Evolutionary conservation across 2,329 filamentous ascomycete genomes (phyloP).

Genomic region (Fonsecaea pedrosoi): DNA sequence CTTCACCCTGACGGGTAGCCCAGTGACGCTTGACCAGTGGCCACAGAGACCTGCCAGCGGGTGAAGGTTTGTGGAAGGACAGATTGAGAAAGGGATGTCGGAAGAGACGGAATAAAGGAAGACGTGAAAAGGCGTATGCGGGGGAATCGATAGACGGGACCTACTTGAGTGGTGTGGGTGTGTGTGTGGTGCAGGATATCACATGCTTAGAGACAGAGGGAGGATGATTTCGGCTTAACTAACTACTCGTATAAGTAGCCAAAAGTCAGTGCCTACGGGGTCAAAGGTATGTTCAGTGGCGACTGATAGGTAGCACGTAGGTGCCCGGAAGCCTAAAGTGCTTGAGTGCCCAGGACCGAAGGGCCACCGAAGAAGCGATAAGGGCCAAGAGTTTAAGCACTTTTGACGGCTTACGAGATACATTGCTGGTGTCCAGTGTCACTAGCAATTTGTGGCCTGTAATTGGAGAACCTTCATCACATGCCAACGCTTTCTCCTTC

Average conservation of each 20-base stretch:
- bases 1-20: slow-evolving; percentile 47
- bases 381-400: no score
- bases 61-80: neutral
- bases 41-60: slow-evolving; percentile 37
- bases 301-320: neutral
- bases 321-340: no score
- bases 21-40: slow-evolving; percentile 46
- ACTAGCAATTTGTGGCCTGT: no score
- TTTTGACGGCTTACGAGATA: no score
- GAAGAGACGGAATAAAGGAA: slow-evolving; percentile 4
- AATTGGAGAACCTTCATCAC: neutral
- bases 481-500: neutral
- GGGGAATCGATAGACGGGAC: neutral
- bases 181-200: neutral
- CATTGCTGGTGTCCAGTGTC: no score
- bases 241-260: neutral
- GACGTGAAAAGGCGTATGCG: neutral
- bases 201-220: neutral
- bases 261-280: neutral
- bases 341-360: no score
- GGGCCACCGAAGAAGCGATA: no score
- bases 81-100: neutral
- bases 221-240: neutral
- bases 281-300: neutral
- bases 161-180: neutral